These are phyloP conservation scores for Ophiostoma perfectum DNA, from an alignment of 2,329 filamentous ascomycete species.

Conservation along the genomic window DNA sequence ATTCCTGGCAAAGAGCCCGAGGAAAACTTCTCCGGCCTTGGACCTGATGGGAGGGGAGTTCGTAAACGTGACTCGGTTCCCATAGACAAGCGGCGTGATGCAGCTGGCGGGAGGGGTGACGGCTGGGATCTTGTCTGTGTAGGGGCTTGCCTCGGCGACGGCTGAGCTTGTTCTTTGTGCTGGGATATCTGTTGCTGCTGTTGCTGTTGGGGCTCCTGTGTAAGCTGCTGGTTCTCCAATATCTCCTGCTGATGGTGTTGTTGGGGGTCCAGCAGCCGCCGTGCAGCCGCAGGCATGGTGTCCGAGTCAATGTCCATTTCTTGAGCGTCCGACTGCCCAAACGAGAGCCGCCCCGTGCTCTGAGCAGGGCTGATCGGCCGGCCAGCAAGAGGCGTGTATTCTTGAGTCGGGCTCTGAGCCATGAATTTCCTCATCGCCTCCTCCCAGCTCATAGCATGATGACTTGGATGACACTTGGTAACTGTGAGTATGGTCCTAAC, in stretches of 20 bases:
- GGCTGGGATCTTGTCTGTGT: slow-evolving; percentile 4
- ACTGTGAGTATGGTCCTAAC: background rate
- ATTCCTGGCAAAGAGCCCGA: slow-evolving; percentile 43
- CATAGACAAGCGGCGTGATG: slow-evolving; percentile 34
- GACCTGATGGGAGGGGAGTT: slow-evolving; percentile 52
- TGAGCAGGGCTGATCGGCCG: slow-evolving; percentile 42
- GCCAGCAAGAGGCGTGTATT: slow-evolving; percentile 38
- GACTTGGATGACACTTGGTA: slow-evolving; percentile 51
- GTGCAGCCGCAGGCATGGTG: slow-evolving; percentile 30
- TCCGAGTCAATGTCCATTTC: slow-evolving; percentile 51
- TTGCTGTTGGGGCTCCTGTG: slow-evolving; percentile 13
- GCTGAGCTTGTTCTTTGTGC: slow-evolving; percentile 11
- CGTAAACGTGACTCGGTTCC: slow-evolving; percentile 46
- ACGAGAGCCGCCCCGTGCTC: slow-evolving; percentile 35
- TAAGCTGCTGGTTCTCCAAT: slow-evolving; percentile 3
- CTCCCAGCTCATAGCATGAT: slow-evolving; percentile 58
- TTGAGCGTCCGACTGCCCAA: slow-evolving; percentile 41
- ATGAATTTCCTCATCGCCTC: slow-evolving; percentile 52
- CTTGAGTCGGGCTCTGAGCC: slow-evolving; percentile 49
- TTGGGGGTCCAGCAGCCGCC: slow-evolving; percentile 20
- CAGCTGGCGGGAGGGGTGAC: slow-evolving; percentile 28
- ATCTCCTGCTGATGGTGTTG: slow-evolving; percentile 12
- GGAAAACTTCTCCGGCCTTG: slow-evolving; percentile 48
- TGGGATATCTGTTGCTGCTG: slow-evolving; percentile 6
- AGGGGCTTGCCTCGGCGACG: slow-evolving; percentile 4